Percentiles rank a stretch among this genome's conserved stretches.
These are phyloP conservation scores for Yarrowia sp. DNA, from an alignment of 805 yeast genomes.

Conservation along the genomic window DNA sequence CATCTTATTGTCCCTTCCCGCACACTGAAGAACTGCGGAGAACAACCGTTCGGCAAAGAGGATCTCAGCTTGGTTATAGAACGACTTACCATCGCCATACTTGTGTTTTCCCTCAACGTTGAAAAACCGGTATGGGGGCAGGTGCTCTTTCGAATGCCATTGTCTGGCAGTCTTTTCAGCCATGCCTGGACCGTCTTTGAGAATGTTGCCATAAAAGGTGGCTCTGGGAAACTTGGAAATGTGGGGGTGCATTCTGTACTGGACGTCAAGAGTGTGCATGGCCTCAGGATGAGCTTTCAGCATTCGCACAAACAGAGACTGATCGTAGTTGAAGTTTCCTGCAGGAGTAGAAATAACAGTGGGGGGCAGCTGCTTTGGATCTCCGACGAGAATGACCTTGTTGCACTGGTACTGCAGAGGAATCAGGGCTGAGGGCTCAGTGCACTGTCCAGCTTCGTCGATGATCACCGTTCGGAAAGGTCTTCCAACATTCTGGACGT, in stretches of 20 bases:
- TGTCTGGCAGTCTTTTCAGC: neutral
- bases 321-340: neutral
- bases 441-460: conserved; percentile 12
- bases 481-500: neutral
- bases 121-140: conserved; percentile 2
- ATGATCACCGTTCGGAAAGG: neutral
- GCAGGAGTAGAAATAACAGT: neutral
- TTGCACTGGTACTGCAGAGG: neutral
- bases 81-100: neutral
- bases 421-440: neutral
- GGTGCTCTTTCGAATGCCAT: conserved; percentile 2
- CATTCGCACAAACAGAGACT: conserved; percentile 9
- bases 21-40: neutral
- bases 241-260: conserved; percentile 12
- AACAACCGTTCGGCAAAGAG: neutral
- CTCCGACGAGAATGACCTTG: neutral
- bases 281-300: neutral
- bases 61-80: conserved; percentile 1
- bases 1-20: neutral
- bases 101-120: conserved; percentile 12
- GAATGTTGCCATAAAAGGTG: neutral
- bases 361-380: conserved; percentile 10
- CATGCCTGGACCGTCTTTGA: neutral
- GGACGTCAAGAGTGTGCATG: conserved; percentile 4
- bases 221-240: conserved; percentile 1